Conservation (phyloP, 352 stramenopile species). For the Elongisporangium undulatum region DNA sequence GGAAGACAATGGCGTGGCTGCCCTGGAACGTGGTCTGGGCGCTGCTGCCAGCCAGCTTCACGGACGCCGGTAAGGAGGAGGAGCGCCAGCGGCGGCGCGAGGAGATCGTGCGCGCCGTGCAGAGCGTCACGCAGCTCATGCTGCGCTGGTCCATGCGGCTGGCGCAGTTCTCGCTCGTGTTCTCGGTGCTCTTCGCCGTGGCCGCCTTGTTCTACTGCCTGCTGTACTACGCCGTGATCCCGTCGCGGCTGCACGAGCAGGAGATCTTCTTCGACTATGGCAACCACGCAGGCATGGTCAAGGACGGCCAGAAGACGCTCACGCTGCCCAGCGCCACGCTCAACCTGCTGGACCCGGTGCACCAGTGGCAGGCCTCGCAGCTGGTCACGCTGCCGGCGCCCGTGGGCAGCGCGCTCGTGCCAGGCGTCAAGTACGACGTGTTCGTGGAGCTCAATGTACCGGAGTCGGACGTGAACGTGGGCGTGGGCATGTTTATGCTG, state of each 20-base stretch:
- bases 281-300: slow-evolving; percentile 29
- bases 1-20: slow-evolving; percentile 19
- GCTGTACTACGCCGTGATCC: slow-evolving; percentile 79
- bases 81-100: slow-evolving; percentile 43
- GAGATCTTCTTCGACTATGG: slow-evolving; percentile 78
- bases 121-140: slow-evolving; percentile 23
- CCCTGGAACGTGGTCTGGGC: slow-evolving; percentile 50
- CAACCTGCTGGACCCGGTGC: slow-evolving; percentile 43
- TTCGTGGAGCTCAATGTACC: slow-evolving; percentile 69
- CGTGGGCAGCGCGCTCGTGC: slow-evolving; percentile 34
- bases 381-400: slow-evolving; percentile 13
- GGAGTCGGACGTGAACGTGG: slow-evolving; percentile 52
- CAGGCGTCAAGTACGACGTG: slow-evolving; percentile 75
- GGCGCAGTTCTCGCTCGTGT: slow-evolving; percentile 24
- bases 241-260: slow-evolving; percentile 70
- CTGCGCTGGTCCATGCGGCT: slow-evolving; percentile 19
- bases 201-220: slow-evolving; percentile 62
- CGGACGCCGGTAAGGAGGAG: slow-evolving; percentile 36
- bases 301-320: slow-evolving; percentile 4
- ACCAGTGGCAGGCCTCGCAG: slow-evolving; percentile 52
- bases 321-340: slow-evolving; percentile 50
- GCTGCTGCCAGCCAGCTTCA: slow-evolving; percentile 40
- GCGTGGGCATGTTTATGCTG: slow-evolving; percentile 81
- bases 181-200: slow-evolving; percentile 42
- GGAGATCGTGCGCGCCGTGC: slow-evolving; percentile 23